phyloP scores from a whole-genome alignment of 495 filamentous ascomycete genomes.

The Aspergillus asperescens region DNA sequence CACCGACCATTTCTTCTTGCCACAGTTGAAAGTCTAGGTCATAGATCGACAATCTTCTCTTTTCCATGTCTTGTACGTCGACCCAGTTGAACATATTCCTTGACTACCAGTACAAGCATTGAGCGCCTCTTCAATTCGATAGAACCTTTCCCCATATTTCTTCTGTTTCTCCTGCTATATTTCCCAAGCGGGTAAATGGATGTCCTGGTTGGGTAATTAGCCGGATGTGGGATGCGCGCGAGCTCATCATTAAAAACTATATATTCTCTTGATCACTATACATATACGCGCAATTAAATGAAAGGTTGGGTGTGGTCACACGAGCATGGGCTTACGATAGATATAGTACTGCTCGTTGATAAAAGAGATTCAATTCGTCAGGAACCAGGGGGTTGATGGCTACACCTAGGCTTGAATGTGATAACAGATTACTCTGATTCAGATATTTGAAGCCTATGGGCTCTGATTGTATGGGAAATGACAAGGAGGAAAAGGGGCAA shows the following conservation, averaged over 20 bases:
- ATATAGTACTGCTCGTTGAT: too few relatives aligned
- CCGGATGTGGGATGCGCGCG: too few relatives aligned
- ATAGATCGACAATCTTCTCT: neutral
- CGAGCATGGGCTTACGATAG: neutral
- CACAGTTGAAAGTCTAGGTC: neutral
- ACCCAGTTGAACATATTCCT: neutral
- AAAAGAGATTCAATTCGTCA: too few relatives aligned
- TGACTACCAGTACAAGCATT: neutral
- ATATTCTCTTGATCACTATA: too few relatives aligned
- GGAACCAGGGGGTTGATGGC: too few relatives aligned
- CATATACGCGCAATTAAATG: too few relatives aligned
- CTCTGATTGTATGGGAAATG: slow-evolving; percentile 13
- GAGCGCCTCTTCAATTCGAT: neutral
- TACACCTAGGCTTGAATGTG: too few relatives aligned
- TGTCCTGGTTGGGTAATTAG: neutral
- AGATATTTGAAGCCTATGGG: slow-evolving; percentile 16
- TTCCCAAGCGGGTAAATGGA: neutral
- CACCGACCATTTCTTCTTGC: too few relatives aligned
- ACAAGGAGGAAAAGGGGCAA: slow-evolving; percentile 14
- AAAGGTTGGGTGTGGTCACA: too few relatives aligned
- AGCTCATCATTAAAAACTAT: too few relatives aligned
- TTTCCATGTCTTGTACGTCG: neutral
- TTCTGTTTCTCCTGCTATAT: neutral
- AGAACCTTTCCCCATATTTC: neutral
- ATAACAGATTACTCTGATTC: slow-evolving; percentile 18